Evolutionary conservation across 495 filamentous ascomycete genomes (phyloP), one percentile per base, ranked within the genome.

Genomic region (Poronia punctata): DNA sequence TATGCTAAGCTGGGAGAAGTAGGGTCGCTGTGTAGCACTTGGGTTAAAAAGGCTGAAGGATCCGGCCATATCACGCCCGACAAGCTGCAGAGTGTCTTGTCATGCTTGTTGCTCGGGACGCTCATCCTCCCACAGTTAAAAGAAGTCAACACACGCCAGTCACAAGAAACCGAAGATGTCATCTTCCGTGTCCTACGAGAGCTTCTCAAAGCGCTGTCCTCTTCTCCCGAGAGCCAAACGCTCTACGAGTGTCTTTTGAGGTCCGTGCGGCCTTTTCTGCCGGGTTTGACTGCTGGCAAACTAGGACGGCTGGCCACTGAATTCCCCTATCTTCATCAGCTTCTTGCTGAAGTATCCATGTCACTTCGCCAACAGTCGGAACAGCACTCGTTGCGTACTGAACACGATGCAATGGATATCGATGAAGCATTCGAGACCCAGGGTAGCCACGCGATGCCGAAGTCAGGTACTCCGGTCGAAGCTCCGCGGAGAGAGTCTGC

Each of bases 401-500:
- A 54, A 9, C 60, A 64, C 23, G 81, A 89, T 49, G 48, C 64
- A 10, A 88, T 94, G 84, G 88, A 95, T 41, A 54, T 94, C 16
- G 88, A 95, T 47, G 77, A 82, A 36, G 75, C 72, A 10, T 79
- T 88, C 19, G 73, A 78, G 19, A 71, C 71, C 3, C 70, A 78
- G 32, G 52, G 56, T 32, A 79, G 71, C 45, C 35, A 35, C n/a
- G n/a, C n/a, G n/a, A n/a, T n/a, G n/a, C n/a, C n/a, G n/a, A 67
- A 68, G 26, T 60, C 44, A 32, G 69, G 62, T 53, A 27, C 47
- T 14, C 52, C 38, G 17, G 30, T 50, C 12, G 52, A 61, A 2
- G 50, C 76, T 21, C 63, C 71, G 14, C 59, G 79, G 39, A 54
- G 67, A 38, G 65, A 79, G 40, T 44, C 71, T 28, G 47, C 58